phyloP scores from a whole-genome alignment of 768 basidiomycete genomes.

The Trametes elegans region DNA sequence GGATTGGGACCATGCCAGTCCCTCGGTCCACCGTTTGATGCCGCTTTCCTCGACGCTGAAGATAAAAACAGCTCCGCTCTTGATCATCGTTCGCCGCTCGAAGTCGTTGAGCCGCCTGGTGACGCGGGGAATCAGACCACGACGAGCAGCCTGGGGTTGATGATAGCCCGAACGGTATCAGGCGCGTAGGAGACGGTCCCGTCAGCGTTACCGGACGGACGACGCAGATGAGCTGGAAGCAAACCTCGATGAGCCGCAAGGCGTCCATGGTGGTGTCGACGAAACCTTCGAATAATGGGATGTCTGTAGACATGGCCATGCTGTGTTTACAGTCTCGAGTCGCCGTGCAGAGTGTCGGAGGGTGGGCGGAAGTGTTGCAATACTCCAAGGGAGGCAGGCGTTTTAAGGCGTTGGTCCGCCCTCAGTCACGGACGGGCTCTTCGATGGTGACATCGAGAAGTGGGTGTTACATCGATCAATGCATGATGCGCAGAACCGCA shows the following conservation, averaged over 20 bases:
- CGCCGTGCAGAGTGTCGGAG: not conserved
- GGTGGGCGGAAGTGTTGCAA: too few relatives aligned
- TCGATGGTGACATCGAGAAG: constrained; percentile 18
- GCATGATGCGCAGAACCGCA: constrained; percentile 9
- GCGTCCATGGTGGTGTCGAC: constrained; percentile 82
- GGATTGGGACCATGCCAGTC: constrained; percentile 78
- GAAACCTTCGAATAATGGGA: constrained; percentile 71
- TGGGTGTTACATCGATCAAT: constrained; percentile 17
- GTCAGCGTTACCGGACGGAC: not conserved
- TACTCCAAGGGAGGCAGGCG: not conserved
- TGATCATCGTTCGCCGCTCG: constrained; percentile 57
- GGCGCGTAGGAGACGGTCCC: not conserved
- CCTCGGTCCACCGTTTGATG: constrained; percentile 85
- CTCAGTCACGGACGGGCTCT: constrained; percentile 9
- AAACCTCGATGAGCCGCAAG: constrained; percentile 60
- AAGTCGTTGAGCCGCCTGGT: constrained; percentile 82
- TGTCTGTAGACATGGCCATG: constrained; percentile 23
- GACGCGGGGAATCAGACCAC: constrained; percentile 77
- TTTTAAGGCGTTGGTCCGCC: constrained; percentile 8
- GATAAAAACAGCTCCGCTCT: constrained; percentile 72
- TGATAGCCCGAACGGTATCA: not conserved
- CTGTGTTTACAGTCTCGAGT: not conserved
- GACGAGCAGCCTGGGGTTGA: constrained; percentile 62
- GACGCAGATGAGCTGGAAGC: not conserved
- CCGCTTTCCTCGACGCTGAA: constrained; percentile 88